phyloP scores from a whole-genome alignment of 1,284 basidiomycete genomes.

The Sphaerobolus stellatus region DNA sequence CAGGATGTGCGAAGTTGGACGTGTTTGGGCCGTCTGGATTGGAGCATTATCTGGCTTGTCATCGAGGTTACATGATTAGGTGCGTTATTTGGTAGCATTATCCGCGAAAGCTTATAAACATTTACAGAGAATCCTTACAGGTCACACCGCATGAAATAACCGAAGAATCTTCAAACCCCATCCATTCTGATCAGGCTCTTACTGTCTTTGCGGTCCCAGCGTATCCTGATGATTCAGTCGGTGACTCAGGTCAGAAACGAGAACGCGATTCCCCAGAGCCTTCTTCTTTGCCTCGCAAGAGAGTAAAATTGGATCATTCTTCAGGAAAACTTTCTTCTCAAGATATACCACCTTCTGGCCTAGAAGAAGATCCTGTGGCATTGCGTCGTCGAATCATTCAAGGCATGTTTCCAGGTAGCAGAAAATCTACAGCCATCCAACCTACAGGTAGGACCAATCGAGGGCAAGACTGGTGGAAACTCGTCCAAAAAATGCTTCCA shows the following conservation, averaged over 20 bases:
- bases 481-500: slow-evolving; percentile 15
- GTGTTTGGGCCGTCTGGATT: slow-evolving; percentile 75
- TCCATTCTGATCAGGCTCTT: slow-evolving; percentile 65
- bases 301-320: neutral
- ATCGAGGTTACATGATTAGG: slow-evolving; percentile 65
- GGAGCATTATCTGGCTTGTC: slow-evolving; percentile 69
- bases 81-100: slow-evolving; percentile 24
- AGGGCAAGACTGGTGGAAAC: neutral
- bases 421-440: neutral
- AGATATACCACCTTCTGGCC: slow-evolving; percentile 37
- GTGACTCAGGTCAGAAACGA: slow-evolving; percentile 13
- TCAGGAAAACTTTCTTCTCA: slow-evolving; percentile 13
- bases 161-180: slow-evolving; percentile 30
- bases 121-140: slow-evolving; percentile 47
- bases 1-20: slow-evolving; percentile 54
- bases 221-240: slow-evolving; percentile 25
- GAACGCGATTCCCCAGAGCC: neutral
- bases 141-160: slow-evolving; percentile 51
- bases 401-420: slow-evolving; percentile 55
- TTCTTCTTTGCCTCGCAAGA: neutral
- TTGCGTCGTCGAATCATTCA: slow-evolving; percentile 52
- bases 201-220: slow-evolving; percentile 64
- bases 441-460: neutral
- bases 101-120: neutral
- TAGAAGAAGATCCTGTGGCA: slow-evolving; percentile 44